phyloP scores from a whole-genome alignment of 169 alveolate species.

The Plasmodium blacklocki region DNA sequence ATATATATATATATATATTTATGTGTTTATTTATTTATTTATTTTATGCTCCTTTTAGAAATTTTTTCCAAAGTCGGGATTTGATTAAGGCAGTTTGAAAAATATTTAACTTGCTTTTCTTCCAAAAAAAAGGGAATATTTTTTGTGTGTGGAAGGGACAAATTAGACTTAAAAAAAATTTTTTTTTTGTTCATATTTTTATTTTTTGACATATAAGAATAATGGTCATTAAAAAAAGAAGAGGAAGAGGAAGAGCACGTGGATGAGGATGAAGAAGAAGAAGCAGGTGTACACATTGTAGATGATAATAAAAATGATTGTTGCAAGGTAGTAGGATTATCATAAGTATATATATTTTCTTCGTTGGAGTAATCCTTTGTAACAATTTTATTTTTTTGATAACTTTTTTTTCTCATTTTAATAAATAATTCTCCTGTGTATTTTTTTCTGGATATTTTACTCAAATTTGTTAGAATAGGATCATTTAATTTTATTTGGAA shows the following conservation, averaged over 20 bases:
- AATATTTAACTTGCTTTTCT: conserved; percentile 58
- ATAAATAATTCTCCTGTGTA: conserved; percentile 71
- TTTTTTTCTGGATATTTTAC: conserved; percentile 66
- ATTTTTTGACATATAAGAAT: conserved; percentile 3
- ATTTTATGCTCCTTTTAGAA: background rate
- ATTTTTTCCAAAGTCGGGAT: conserved; percentile 67
- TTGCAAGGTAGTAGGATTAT: background rate
- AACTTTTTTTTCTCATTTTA: conserved; percentile 71
- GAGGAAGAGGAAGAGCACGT: conserved; percentile 23
- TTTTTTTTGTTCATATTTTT: background rate
- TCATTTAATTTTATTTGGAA: conserved; percentile 86
- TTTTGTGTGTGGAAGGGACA: conserved; percentile 2
- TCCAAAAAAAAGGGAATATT: conserved; percentile 26
- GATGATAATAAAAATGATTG: conserved; percentile 15
- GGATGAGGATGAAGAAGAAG: conserved; percentile 19
- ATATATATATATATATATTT: too few species aligned
- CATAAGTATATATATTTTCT: conserved; percentile 22
- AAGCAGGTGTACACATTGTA: background rate
- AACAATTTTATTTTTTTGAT: conserved; percentile 64
- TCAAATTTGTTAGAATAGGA: conserved; percentile 60
- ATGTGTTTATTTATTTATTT: background rate
- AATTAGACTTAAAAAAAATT: background rate
- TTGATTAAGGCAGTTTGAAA: conserved; percentile 20
- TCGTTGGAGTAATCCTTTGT: conserved; percentile 30
- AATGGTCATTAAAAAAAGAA: conserved; percentile 31